Evolutionary conservation across 192 early-diverging fungal species (phyloP).

Genomic region (Linnemannia hyalina): DNA sequence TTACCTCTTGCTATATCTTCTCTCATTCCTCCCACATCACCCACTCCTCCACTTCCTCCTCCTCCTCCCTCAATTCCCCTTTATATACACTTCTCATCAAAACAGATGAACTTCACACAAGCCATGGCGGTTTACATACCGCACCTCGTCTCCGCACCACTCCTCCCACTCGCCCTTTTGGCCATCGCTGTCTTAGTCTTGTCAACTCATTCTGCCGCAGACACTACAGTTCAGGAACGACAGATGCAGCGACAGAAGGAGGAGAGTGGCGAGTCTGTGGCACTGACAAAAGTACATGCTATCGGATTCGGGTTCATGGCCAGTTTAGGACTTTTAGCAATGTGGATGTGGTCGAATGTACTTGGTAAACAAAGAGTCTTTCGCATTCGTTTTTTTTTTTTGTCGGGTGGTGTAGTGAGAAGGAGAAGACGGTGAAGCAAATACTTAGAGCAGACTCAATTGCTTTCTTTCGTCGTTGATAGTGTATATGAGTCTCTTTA

Average conservation of each 20-base stretch:
- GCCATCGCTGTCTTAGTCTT: constrained; percentile 36
- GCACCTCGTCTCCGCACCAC: constrained; percentile 34
- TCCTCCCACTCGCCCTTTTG: constrained; percentile 34
- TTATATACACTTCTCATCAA: background rate
- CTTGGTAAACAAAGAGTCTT: constrained; percentile 24
- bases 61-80: background rate
- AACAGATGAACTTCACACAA: constrained; percentile 21
- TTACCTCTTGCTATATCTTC: background rate
- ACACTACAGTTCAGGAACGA: constrained; percentile 48
- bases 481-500: constrained; percentile 53
- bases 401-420: background rate
- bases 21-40: background rate
- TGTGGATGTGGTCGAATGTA: constrained; percentile 57
- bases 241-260: constrained; percentile 43
- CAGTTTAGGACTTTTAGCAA: constrained; percentile 54
- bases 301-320: constrained; percentile 53
- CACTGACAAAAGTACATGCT: constrained; percentile 48
- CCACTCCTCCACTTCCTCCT: background rate
- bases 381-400: background rate
- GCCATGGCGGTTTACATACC: constrained; percentile 26
- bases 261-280: constrained; percentile 42
- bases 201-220: constrained; percentile 43
- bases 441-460: background rate
- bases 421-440: background rate
- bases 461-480: background rate